A percentile compares a stretch with the other conserved stretches of the same genome.
These are phyloP conservation scores for Poteriospumella lacustris DNA, from an alignment of 108 stramenopile species.

Conservation along the genomic window DNA sequence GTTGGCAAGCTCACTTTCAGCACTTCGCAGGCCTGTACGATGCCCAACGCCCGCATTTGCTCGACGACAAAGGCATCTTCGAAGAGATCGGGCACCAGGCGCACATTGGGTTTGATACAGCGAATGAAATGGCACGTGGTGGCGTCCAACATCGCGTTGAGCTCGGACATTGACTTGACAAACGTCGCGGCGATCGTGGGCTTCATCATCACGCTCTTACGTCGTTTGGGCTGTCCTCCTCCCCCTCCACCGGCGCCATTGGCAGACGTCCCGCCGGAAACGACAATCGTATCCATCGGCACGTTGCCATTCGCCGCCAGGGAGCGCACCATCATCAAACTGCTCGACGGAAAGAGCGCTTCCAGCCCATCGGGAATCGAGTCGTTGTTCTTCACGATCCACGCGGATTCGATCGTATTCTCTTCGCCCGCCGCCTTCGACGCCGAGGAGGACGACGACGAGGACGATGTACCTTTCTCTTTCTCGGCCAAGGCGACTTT, in stretches of 20 bases:
- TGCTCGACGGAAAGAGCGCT: conserved; percentile 13
- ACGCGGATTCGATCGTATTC: background rate
- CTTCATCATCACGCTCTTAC: conserved; percentile 24
- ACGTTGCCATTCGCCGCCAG: background rate
- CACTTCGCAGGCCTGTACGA: conserved; percentile 52
- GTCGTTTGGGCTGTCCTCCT: background rate
- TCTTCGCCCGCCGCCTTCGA: background rate
- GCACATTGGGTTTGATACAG: conserved; percentile 56
- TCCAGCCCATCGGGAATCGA: conserved; percentile 26
- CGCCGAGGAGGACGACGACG: background rate
- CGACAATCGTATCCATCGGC: background rate
- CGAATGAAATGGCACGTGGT: conserved; percentile 53
- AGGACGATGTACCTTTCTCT: too few relatives aligned
- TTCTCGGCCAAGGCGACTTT: background rate
- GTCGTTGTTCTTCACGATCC: conserved; percentile 34
- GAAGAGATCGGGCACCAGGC: conserved; percentile 45
- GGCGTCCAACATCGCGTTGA: conserved; percentile 33
- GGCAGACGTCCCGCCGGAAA: background rate
- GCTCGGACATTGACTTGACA: conserved; percentile 41
- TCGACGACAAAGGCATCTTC: conserved; percentile 41
- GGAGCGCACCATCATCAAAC: background rate
- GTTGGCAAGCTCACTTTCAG: conserved; percentile 52
- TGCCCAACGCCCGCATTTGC: conserved; percentile 49
- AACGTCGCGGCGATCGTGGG: conserved; percentile 48
- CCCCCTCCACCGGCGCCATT: background rate